These are phyloP conservation scores for Lactarius hengduanensis DNA, from an alignment of 768 basidiomycete species.

Conservation along the genomic window DNA sequence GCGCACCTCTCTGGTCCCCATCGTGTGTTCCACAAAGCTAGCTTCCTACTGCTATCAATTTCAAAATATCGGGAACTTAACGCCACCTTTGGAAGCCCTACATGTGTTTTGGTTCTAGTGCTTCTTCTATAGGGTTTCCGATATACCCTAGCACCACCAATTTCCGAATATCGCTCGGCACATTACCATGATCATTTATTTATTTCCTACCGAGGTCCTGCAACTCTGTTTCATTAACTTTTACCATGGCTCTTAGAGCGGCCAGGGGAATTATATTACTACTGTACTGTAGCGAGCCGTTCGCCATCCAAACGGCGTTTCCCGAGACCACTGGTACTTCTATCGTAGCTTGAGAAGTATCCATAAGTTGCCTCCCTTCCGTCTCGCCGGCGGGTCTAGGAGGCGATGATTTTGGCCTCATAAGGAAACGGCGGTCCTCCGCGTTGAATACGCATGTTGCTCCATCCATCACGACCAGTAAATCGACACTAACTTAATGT, in stretches of 20 bases:
- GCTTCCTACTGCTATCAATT: not conserved
- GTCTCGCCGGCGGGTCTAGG: not conserved
- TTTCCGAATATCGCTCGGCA: not conserved
- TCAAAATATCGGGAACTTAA: not conserved
- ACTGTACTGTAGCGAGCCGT: not conserved
- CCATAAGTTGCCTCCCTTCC: not conserved
- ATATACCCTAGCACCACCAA: not conserved
- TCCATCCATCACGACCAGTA: not conserved
- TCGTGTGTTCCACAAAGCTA: not conserved
- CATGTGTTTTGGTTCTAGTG: not conserved
- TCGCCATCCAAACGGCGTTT: not conserved
- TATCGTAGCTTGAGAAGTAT: not conserved
- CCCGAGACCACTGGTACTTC: not conserved
- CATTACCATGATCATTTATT: not conserved
- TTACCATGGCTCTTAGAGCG: not conserved
- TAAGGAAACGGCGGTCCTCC: not conserved
- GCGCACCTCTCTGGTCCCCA: not conserved
- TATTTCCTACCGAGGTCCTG: not conserved
- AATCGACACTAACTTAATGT: slow-evolving; percentile 1
- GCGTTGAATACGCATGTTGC: not conserved
- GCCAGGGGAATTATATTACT: not conserved
- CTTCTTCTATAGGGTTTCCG: not conserved
- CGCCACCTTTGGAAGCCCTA: not conserved
- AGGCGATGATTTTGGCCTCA: not conserved
- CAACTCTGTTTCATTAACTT: not conserved